Conservation (phyloP, 768 basidiomycete genomes). For the Cantharellus anzutake region DNA sequence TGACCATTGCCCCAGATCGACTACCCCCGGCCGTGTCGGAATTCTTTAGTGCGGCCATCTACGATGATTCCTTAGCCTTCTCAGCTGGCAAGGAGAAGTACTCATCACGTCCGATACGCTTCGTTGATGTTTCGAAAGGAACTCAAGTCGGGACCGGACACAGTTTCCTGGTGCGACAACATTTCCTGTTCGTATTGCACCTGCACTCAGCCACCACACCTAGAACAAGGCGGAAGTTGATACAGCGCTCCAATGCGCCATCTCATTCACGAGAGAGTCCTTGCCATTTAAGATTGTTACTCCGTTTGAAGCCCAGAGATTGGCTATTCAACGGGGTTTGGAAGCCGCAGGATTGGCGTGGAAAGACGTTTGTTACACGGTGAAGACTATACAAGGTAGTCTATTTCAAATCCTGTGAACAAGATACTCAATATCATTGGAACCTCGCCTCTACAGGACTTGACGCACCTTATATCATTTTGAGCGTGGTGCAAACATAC, state of each 20-base stretch:
- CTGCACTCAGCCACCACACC: background rate
- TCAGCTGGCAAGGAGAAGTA: too few species aligned
- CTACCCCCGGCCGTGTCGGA: too few species aligned
- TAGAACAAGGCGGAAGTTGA: conserved; percentile 45
- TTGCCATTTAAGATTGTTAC: conserved; percentile 47
- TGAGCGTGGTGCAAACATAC: conserved; percentile 46
- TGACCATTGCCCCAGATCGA: background rate
- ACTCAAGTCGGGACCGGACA: background rate
- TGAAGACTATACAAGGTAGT: conserved; percentile 54
- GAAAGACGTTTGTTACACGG: conserved; percentile 49
- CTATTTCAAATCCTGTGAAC: background rate
- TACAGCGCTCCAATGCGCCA: conserved; percentile 36
- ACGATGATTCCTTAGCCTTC: too few species aligned
- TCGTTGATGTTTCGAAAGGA: background rate
- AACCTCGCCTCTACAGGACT: conserved; percentile 32
- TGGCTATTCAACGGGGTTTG: conserved; percentile 34
- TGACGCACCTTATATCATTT: conserved; percentile 60
- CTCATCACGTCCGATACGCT: background rate
- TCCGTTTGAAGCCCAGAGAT: conserved; percentile 62
- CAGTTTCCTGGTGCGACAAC: background rate
- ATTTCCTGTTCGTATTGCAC: background rate
- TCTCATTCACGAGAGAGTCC: conserved; percentile 20
- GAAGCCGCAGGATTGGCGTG: conserved; percentile 27
- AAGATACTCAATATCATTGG: background rate
- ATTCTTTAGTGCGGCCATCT: too few species aligned